Evolutionary conservation across 2,329 filamentous ascomycete genomes (phyloP), one percentile per base, ranked within the genome.

Genomic region (Fusarium napiforme): DNA sequence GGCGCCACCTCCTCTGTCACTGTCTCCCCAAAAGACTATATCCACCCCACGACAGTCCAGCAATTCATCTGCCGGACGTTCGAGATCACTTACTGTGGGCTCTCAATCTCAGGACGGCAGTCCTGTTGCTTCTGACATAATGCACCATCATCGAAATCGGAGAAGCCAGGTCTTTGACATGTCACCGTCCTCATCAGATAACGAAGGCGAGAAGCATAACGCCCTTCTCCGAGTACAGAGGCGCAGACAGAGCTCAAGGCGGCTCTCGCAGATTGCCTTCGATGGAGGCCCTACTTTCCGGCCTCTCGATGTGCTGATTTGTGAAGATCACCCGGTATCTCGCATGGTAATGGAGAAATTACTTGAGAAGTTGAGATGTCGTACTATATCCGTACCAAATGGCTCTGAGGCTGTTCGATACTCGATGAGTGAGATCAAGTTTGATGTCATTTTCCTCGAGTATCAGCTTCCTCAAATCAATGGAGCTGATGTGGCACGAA

Each of bases 311-410:
- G 93, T 99, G 10, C 87, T 99, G 58, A 97, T 99, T 58, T 98
- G 96, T 80, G 96, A 99, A 83, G 96, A 99, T 78, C 96, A 99
- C 81, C 96, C 96, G 0, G 96, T 99, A 8, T 97, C 96, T 10
- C 90, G 96, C 28, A 91, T 99, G 85, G 96, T 99, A n/a, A 98
- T 99, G 96, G 96, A 99, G 80, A 96, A 97, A 77, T 85, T 99
- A 12, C 88, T 99, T 59, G 96, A 99, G 82, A 99, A 98, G 83
- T 86, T 98, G 40, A 93, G 94, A 40, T 99, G 96, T 78, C 93
- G 96, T 46, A 98, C 96, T 14, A 96, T 99, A 78, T 95, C 94
- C 6, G 96, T 96, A 9, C 89, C 92, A 7, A 97, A 95, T 76
- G 96, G 96, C 2, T 92, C 94, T 1, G 96, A 99, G 79, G 96